Base-by-base conservation (phyloP, 257 asterid species). In the Hygrophila difformis region DNA sequence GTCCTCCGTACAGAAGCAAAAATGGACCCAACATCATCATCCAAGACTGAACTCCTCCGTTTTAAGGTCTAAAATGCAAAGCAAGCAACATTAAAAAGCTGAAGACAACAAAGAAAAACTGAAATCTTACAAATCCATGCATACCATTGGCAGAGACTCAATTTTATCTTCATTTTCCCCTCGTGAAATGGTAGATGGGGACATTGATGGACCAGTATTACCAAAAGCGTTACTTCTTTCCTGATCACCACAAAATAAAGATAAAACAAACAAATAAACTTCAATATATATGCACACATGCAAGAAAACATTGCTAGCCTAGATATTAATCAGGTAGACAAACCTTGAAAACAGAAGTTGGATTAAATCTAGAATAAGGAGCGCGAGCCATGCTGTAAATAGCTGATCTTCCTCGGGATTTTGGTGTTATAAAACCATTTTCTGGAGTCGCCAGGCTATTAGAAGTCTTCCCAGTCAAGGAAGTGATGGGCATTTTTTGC, bases 301-400 rank as follows among this genome's bases (percentile, higher is more conserved):
- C 3, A 33, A 4, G 12, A 33, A 3, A 33, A 33, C 2, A 4
- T 4, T 33, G 8, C 3, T 33, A 2, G 2, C 37, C 8, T 2
- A 9, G 8, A 10, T 33, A 2, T 5, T 33, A 9, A 40, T 18
- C 42, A 10, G 28, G 20, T 19, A 18, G 23, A 7, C 12, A 43
- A 53, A 84, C 93, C 96, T 75, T 76, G 20, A 62, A 62, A 60
- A 18, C 21, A 56, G 78, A 75, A 60, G 84, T 39, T 40, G 65
- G 66, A 58, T 52, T 72, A 44, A 70, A 61, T 70, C 91, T 78
- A 40, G 92, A 76, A 60, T 82, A 79, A 28, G 98, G 98, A 34
- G 96, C 77, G 22, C 89, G 94, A 46, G 96, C 96, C 96, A 89
- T 77, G 68, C 56, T 82, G 71, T 82, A 79, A 48, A 85, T 76